These are phyloP conservation scores for bread wheat (Triticum aestivum) DNA, from an alignment of 176 grass and related monocot genomes.

Conservation along the genomic window IWGSC_CS_RefSeq_v2.1 NC_057794.1:370402889-370403388, in stretches of 20 bases:
- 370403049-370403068: conserved; percentile 12
- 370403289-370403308: too few relatives aligned
- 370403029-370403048: conserved; percentile 21
- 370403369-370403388: too few relatives aligned
- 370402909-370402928: background rate
- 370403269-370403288: too few relatives aligned
- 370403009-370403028: background rate
- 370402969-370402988: background rate
- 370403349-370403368: too few relatives aligned
- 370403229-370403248: too few relatives aligned
- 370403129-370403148: background rate
- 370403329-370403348: too few relatives aligned
- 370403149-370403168: background rate
- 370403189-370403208: too few relatives aligned
- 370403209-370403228: too few relatives aligned
- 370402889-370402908: background rate
- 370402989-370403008: background rate
- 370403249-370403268: too few relatives aligned
- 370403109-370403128: conserved; percentile 32
- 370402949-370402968: background rate
- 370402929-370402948: background rate
- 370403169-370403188: too few relatives aligned
- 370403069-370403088: conserved; percentile 43
- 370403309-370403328: too few relatives aligned
- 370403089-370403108: conserved; percentile 37